Conservation (phyloP, 768 basidiomycete species). For the Cyclocybe cylindracea region DNA sequence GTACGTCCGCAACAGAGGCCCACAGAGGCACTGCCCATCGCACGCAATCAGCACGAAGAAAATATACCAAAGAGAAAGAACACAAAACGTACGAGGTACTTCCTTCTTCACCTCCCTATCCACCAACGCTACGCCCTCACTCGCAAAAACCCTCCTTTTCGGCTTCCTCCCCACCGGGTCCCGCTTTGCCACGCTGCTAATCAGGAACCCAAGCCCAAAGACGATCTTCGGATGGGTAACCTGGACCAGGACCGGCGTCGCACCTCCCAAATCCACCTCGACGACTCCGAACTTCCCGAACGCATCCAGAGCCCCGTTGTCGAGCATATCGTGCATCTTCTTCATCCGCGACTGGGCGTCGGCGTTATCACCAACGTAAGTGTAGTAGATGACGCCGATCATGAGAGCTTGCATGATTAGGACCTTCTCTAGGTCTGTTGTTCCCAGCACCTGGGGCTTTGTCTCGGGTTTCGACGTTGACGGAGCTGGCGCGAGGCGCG, state of each 20-base stretch:
- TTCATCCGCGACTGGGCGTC: slow-evolving; percentile 53
- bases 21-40: slow-evolving; percentile 50
- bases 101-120: slow-evolving; percentile 48
- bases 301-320: slow-evolving; percentile 49
- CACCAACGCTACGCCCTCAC: slow-evolving; percentile 55
- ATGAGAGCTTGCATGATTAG: slow-evolving; percentile 61
- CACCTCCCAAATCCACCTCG: slow-evolving; percentile 33
- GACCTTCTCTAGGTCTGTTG: slow-evolving; percentile 23
- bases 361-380: slow-evolving; percentile 53
- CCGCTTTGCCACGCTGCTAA: slow-evolving; percentile 66
- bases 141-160: slow-evolving; percentile 69
- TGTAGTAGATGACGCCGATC: slow-evolving; percentile 60
- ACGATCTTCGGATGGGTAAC: slow-evolving; percentile 70
- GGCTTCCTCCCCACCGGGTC: slow-evolving; percentile 76
- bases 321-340: slow-evolving; percentile 67
- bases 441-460: background rate
- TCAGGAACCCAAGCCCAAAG: slow-evolving; percentile 64
- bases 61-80: background rate
- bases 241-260: slow-evolving; percentile 52
- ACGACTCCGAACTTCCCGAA: slow-evolving; percentile 36
- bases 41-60: slow-evolving; percentile 3
- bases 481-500: slow-evolving; percentile 7
- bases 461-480: too few species aligned
- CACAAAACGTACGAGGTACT: slow-evolving; percentile 33
- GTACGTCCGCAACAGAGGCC: slow-evolving; percentile 52